Base-by-base conservation (phyloP, 108 stramenopile species). In the Cyclostephanos invisitatus region DNA sequence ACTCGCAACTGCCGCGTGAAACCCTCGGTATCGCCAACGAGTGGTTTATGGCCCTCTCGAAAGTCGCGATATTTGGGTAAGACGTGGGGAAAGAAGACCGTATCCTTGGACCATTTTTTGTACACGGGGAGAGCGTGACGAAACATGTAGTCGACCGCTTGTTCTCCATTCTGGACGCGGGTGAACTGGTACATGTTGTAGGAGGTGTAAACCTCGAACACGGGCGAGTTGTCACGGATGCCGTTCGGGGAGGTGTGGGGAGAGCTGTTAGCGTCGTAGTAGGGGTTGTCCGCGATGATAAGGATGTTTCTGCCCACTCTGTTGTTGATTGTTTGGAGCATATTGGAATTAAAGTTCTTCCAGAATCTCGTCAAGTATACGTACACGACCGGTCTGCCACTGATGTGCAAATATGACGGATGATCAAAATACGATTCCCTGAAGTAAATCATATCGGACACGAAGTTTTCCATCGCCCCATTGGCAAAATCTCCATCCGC, bases 311-410 rank as follows among this genome's bases (percentile, higher is more conserved):
- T 36, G 18, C 48, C 75, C 18, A 77, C 20, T 48, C 2, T 17
- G 14, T 62, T 32, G 12, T 65, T 66, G 44, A 77, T 50, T 51
- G 40, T 44, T 28, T 62, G 48, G 59, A 77, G 37, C n/a, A 70
- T 56, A 0, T 12, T n/a, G 15, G 28, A 10, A 7, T 77, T 10
- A 28, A 21, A 70, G 27, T 28, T 60, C 10, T 49, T 38, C 37
- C 44, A 49, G 29, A 3, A 20, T 35, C 64, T 29, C 17, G 74
- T 72, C 61, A 82, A 35, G 18, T 77, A 77, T 20, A 82, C 53
- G 29, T 73, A 62, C 1, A 82, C n/a, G 11, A 82, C 76, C 32
- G 81, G 81, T 22, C 60, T 58, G n/a, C 67, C 77, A 66, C 73
- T 53, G 18, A 82, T 77, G 22, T 62, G 61, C 14, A 47, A 74